Conservation (phyloP, 139 green algal species). For the Chlorella vulgaris region DNA sequence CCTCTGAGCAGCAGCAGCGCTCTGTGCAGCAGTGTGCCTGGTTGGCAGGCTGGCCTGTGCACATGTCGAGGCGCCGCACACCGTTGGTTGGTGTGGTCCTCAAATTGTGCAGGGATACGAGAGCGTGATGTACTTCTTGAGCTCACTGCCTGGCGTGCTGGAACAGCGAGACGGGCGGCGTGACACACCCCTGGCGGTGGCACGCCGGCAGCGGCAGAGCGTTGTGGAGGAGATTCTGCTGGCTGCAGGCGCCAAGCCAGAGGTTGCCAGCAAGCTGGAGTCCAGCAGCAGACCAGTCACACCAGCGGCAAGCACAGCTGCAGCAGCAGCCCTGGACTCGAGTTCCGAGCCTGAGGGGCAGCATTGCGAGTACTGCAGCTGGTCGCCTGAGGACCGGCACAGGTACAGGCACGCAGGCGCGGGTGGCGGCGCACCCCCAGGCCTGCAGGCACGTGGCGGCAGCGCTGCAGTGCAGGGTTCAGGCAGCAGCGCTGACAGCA, state of each 20-base stretch:
- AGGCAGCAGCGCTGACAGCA: neutral
- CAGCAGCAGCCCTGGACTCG: no score
- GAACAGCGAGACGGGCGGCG: conserved; percentile 38
- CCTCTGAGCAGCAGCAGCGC: no score
- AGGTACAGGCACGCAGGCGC: conserved; percentile 16
- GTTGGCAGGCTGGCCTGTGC: no score
- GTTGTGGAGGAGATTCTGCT: conserved; percentile 24
- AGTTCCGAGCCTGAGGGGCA: no score
- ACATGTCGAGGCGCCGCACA: no score
- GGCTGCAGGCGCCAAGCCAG: conserved; percentile 3
- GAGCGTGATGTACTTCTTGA: conserved; percentile 25
- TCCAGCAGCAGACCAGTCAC: no score
- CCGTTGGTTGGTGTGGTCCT: no score
- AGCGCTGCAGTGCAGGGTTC: neutral
- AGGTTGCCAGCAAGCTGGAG: conserved; percentile 17
- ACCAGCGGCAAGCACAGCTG: no score
- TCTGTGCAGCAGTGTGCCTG: no score
- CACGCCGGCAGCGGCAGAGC: neutral
- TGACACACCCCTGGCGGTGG: conserved; percentile 37
- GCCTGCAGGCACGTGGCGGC: neutral
- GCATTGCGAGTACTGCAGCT: conserved; percentile 32
- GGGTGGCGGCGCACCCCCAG: conserved; percentile 2
- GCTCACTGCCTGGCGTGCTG: conserved; percentile 31
- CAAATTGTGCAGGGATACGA: conserved; percentile 21
- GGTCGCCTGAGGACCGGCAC: conserved; percentile 13